A percentile compares a stretch with the other conserved stretches of the same genome.
These are phyloP conservation scores for Dunaliella primolecta DNA, from an alignment of 139 green algal genomes.

Conservation along the genomic window DNA sequence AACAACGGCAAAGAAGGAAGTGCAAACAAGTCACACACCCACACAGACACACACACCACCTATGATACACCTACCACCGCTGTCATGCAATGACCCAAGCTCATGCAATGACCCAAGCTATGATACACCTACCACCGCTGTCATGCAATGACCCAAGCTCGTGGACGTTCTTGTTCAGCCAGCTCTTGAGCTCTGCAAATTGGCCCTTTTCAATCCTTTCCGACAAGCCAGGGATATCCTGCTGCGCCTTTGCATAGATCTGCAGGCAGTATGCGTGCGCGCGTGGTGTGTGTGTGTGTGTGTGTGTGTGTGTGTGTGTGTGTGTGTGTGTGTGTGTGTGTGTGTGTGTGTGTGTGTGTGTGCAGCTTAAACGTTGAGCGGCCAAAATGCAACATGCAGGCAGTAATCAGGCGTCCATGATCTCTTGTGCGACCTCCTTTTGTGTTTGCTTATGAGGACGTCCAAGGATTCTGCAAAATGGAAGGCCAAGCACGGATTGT, in stretches of 20 bases:
- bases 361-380: not conserved
- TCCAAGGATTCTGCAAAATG: too few relatives aligned
- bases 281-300: not conserved
- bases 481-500: too few relatives aligned
- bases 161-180: slow-evolving; percentile 84
- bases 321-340: not conserved
- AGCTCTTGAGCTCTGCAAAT: slow-evolving; percentile 33
- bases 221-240: slow-evolving; percentile 57
- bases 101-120: too few relatives aligned
- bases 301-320: not conserved
- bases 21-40: too few relatives aligned
- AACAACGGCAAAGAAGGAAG: too few relatives aligned
- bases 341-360: not conserved
- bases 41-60: too few relatives aligned
- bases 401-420: not conserved
- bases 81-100: slow-evolving; percentile 64
- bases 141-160: slow-evolving; percentile 62
- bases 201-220: not conserved
- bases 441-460: not conserved
- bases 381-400: not conserved
- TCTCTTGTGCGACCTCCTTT: not conserved
- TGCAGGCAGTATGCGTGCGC: slow-evolving; percentile 49
- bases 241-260: slow-evolving; percentile 49
- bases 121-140: slow-evolving; percentile 29
- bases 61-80: slow-evolving; percentile 25